Evolutionary conservation across 108 stramenopile species (phyloP).

Genomic region (Licmophora abbreviata): DNA sequence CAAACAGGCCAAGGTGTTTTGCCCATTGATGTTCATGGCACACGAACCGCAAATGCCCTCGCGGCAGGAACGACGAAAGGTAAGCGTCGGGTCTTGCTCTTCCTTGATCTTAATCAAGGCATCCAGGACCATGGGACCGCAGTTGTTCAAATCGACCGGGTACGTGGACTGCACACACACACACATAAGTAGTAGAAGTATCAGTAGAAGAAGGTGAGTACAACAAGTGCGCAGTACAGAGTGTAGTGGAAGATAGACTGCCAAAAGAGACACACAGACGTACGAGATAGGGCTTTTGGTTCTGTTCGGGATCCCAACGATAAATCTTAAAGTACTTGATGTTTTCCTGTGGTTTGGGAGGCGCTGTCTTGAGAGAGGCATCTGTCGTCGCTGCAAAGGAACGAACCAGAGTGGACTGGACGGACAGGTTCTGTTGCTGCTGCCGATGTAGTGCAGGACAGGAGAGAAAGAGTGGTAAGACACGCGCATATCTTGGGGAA

Average conservation of each 20-base stretch:
- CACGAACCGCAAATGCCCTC: constrained; percentile 98
- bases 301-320: constrained; percentile 96
- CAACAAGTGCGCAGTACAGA: neutral
- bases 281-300: constrained; percentile 66
- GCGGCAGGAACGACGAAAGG: constrained; percentile 95
- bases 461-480: too few relatives aligned
- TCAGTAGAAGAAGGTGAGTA: too few relatives aligned
- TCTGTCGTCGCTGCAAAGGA: too few relatives aligned
- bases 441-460: too few relatives aligned
- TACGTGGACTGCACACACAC: constrained; percentile 56
- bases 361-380: constrained; percentile 40
- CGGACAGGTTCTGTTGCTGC: too few relatives aligned
- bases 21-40: constrained; percentile 99
- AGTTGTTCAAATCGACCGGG: constrained; percentile 91
- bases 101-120: constrained; percentile 97
- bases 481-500: too few relatives aligned
- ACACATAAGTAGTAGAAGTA: too few relatives aligned
- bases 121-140: constrained; percentile 97
- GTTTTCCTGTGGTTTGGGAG: constrained; percentile 30
- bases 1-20: constrained; percentile 93
- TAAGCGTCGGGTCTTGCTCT: constrained; percentile 92
- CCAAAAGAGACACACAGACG: constrained; percentile 4
- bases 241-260: constrained; percentile 3
- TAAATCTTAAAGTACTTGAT: constrained; percentile 97
- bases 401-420: too few relatives aligned